Conservation (phyloP, 1,284 basidiomycete species). For the Fomitopsis palustris region DNA sequence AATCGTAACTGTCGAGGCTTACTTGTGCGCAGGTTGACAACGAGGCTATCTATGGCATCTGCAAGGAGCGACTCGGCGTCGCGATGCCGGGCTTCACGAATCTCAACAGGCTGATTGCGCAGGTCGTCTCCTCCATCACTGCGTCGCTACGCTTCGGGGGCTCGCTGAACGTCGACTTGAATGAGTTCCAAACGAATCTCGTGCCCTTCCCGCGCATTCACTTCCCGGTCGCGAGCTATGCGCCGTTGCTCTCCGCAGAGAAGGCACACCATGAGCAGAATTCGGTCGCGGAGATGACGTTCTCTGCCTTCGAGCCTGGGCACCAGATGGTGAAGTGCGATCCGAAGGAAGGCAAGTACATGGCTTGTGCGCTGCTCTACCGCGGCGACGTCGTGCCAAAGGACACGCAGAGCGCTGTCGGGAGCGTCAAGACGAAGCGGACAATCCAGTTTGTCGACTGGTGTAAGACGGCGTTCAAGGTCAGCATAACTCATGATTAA, state of each 20-base stretch:
- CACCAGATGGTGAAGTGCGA: constrained; percentile 94
- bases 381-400: constrained; percentile 98
- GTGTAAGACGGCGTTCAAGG: constrained; percentile 98
- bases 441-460: constrained; percentile 98
- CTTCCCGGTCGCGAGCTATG: constrained; percentile 90
- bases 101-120: constrained; percentile 86
- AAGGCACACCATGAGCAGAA: constrained; percentile 90
- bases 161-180: constrained; percentile 78
- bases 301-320: constrained; percentile 94
- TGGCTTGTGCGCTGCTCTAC: constrained; percentile 88
- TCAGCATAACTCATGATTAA: constrained; percentile 47
- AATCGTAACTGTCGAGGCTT: neutral
- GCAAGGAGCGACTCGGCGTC: constrained; percentile 85
- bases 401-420: constrained; percentile 92
- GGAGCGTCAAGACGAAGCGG: constrained; percentile 94
- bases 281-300: constrained; percentile 96
- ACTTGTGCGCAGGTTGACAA: constrained; percentile 75
- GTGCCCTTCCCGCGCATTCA: constrained; percentile 83
- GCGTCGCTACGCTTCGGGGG: constrained; percentile 81
- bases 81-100: constrained; percentile 81
- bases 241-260: constrained; percentile 81
- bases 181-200: constrained; percentile 84
- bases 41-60: constrained; percentile 95
- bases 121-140: constrained; percentile 87
- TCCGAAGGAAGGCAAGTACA: constrained; percentile 96